A percentile compares a stretch with the other conserved stretches of the same genome.
Evolutionary conservation across 352 stramenopile genomes (phyloP).

Genomic region (Aphanomyces stellatus): DNA sequence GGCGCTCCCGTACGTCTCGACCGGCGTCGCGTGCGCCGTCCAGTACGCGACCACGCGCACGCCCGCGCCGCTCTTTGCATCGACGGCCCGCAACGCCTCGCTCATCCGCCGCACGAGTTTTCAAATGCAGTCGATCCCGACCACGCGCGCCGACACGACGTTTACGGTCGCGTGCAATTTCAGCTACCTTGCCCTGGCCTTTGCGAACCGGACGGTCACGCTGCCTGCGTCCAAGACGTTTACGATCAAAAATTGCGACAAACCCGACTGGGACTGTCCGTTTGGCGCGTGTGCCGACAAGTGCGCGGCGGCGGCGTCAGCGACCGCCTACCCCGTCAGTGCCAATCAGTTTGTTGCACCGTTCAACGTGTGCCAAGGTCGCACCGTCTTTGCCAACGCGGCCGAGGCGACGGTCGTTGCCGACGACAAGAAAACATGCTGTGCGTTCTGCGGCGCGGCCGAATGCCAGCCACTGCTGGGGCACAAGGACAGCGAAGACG

Average conservation of each 20-base stretch:
- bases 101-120: conserved; percentile 50
- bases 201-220: conserved; percentile 18
- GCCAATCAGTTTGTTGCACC: neutral
- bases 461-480: conserved; percentile 2
- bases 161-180: conserved; percentile 48
- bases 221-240: conserved; percentile 41
- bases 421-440: conserved; percentile 8
- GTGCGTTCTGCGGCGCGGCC: neutral
- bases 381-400: neutral
- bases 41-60: conserved; percentile 11
- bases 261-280: conserved; percentile 35
- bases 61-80: neutral
- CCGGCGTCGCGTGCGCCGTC: conserved; percentile 32
- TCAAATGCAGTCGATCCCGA: conserved; percentile 34
- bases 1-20: conserved; percentile 29
- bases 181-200: conserved; percentile 29
- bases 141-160: conserved; percentile 30
- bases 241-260: conserved; percentile 48
- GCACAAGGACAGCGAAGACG: conserved; percentile 4
- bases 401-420: neutral
- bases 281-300: conserved; percentile 28
- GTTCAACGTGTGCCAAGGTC: conserved; percentile 5
- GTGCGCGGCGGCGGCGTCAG: neutral
- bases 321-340: no score
- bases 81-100: conserved; percentile 20